A percentile compares a stretch with the other conserved stretches of the same genome.
These are phyloP conservation scores for Beauveria sp. DNA, from an alignment of 2,329 filamentous ascomycete species.

Conservation along the genomic window DNA sequence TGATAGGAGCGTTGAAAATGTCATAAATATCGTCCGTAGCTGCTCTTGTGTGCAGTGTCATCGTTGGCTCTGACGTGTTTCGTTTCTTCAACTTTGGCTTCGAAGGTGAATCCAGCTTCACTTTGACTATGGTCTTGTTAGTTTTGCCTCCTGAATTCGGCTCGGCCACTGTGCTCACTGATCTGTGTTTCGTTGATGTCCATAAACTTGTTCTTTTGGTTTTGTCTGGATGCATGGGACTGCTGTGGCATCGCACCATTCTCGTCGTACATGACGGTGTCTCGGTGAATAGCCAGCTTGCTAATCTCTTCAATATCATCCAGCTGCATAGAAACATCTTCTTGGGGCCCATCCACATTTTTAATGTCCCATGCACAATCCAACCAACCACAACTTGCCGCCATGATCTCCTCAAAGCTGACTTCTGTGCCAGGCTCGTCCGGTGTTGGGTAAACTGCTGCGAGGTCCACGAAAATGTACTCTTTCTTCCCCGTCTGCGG, in stretches of 20 bases:
- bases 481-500: slow-evolving; percentile 76
- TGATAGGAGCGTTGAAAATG: slow-evolving; percentile 78
- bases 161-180: slow-evolving; percentile 46
- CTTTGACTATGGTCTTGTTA: slow-evolving; percentile 60
- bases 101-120: slow-evolving; percentile 84
- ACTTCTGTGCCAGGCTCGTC: slow-evolving; percentile 65
- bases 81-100: slow-evolving; percentile 78
- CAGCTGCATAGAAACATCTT: slow-evolving; percentile 16
- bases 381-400: slow-evolving; percentile 64
- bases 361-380: slow-evolving; percentile 48
- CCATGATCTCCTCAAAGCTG: slow-evolving; percentile 88
- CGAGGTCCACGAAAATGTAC: slow-evolving; percentile 78
- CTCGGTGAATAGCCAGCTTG: slow-evolving; percentile 21
- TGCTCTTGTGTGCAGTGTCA: slow-evolving; percentile 93
- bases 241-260: slow-evolving; percentile 46
- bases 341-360: slow-evolving; percentile 24
- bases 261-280: slow-evolving; percentile 42
- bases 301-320: slow-evolving; percentile 25
- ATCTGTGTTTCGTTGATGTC: slow-evolving; percentile 91
- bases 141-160: neutral
- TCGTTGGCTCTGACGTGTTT: slow-evolving; percentile 73
- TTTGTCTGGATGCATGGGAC: slow-evolving; percentile 35
- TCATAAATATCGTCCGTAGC: slow-evolving; percentile 97
- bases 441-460: slow-evolving; percentile 74
- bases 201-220: slow-evolving; percentile 69